Base-by-base conservation (phyloP, 805 yeast species). In the Wickerhamiella brachini region DNA sequence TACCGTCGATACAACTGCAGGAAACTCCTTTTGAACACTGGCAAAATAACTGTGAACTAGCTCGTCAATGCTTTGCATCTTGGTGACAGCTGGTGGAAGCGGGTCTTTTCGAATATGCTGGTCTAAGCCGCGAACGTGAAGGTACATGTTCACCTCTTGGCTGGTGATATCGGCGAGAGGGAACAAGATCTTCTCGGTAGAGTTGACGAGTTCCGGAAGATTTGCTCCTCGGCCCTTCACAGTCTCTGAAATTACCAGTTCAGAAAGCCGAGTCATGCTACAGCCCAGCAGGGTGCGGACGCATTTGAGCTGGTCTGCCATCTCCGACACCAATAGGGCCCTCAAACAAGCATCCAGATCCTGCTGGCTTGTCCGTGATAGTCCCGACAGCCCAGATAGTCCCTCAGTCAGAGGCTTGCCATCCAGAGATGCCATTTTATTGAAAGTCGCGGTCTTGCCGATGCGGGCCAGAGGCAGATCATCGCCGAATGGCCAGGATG, bases 1-100 rank as follows among this genome's bases (percentile, higher is more conserved):
- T 20, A 90, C 97, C 0, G 97, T 89, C 0, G 96, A 83, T 2
- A 89, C 88, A 2, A 90, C 85, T 51, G 90, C 85, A 0, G 95
- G 88, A 62, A 88, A 88, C 15, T 80, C 88, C 5, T 73, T 73
- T 60, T 86, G 95, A 22, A 89, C 78, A 34, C 73, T 72, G 29
- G 70, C 73, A 58, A 86, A 86, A 65, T 90, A 90, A 48, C 79
- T 76, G 24, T 78, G 71, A 1, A 88, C 80, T 48, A 90, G 72
- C 60, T 86, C 94, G 59, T 85, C 82, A 18, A 90, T 81, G 1
- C 95, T 84, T 74, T 82, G 84, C 57, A 81, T 80, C 62, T 80
- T 84, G 17, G 80, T 74, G 51, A 80, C 75, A 29, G 69, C 70
- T 5, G 68, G 70, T 3, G 52, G 59, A 5, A 51, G 45, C 34